Evolutionary conservation across 2,329 filamentous ascomycete species (phyloP), one percentile per base, ranked within the genome.

Genomic region (Microdochium bolleyi): DNA sequence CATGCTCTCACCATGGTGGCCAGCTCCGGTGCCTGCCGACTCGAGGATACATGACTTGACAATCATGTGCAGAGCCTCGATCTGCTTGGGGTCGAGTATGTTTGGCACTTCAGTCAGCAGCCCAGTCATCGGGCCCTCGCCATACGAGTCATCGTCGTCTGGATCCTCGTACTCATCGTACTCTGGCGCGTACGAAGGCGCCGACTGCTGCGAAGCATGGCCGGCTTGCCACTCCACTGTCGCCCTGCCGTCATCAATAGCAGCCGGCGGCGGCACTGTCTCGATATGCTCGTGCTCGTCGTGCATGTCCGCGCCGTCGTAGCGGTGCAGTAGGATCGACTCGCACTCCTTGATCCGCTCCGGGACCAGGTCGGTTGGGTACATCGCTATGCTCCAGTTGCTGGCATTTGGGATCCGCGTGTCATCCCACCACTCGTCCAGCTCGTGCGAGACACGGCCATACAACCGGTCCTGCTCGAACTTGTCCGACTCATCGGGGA

Each of bases 41-140:
- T 95, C 89, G 22, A 96, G 83, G 51, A 97, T 95, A 56, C 92
- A 95, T 14, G 89, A 92, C 74, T 96, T 96, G 62, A 97, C 87
- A 55, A 96, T 95, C 92, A 96, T 96, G 52, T 95, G 92, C 51
- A 97, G 73, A 5, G 94, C 92, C 69, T 97, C 92, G 52, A 96
- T 96, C 69, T 97, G 92, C 53, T 91, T 92, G 0, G 92, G 92
- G 46, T 95, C 92, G 27, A 97, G 77, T 37, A 96, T 95, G 59
- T 97, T 88, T 27, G 92, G 92, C 13, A 97, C 90, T 66, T 97
- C 92, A 0, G 92, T 96, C 52, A 97, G 73, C 14, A 97, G 73
- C 13, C 92, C 92, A 19, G 89, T 87, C 64, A 89, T 79, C 22
- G 89, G 87, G 3, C 89, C 88, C 58, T 91, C 85, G 16, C 81